A percentile compares a stretch with the other conserved stretches of the same genome.
These are phyloP conservation scores for Irpex rosettiformis DNA, from an alignment of 1,284 basidiomycete genomes.

Conservation along the genomic window DNA sequence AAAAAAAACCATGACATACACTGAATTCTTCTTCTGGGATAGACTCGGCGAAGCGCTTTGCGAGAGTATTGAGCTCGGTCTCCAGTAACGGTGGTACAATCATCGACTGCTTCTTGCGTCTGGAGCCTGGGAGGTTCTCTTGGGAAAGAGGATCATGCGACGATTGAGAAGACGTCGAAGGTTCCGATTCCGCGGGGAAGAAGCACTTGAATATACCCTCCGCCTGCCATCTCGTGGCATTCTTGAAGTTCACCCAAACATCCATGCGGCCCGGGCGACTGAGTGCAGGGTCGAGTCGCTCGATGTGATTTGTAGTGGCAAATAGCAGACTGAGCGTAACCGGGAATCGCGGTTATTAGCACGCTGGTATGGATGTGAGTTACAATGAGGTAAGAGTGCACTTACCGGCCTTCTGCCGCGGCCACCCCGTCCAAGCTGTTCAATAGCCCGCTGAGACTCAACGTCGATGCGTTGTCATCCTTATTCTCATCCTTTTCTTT, in stretches of 20 bases:
- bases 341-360: neutral
- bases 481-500: conserved; percentile 33
- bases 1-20: conserved; percentile 33
- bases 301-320: conserved; percentile 83
- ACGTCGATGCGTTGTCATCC: conserved; percentile 67
- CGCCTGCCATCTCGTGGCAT: conserved; percentile 84
- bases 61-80: conserved; percentile 68
- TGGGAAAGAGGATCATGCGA: conserved; percentile 45
- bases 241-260: conserved; percentile 85
- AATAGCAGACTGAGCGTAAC: conserved; percentile 63
- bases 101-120: conserved; percentile 54
- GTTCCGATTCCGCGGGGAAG: conserved; percentile 63
- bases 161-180: conserved; percentile 19
- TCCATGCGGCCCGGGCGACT: conserved; percentile 83
- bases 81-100: conserved; percentile 68
- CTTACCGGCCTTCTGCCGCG: conserved; percentile 79
- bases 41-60: conserved; percentile 71
- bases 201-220: conserved; percentile 90
- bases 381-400: conserved; percentile 8
- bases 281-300: conserved; percentile 78
- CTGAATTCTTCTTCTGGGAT: conserved; percentile 83
- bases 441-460: conserved; percentile 76
- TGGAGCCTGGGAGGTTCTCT: conserved; percentile 63
- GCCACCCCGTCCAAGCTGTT: conserved; percentile 87
- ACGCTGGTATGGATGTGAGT: neutral